phyloP scores from a whole-genome alignment of 2,329 filamentous ascomycete genomes.

The Aspergillus caelatus region DNA sequence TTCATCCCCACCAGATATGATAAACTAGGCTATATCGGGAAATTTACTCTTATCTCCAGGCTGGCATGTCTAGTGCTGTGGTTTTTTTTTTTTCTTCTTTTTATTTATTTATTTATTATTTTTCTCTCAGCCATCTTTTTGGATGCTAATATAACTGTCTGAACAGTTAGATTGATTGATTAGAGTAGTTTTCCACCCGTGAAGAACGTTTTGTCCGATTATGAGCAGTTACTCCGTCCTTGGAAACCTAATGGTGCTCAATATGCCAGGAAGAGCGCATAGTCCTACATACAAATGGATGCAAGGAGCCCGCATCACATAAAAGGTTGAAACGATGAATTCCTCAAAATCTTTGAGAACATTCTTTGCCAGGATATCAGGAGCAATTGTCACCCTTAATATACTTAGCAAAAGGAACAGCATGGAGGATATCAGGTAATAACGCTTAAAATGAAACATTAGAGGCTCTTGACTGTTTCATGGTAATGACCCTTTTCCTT shows the following conservation, averaged over 20 bases:
- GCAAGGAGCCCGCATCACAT: not conserved
- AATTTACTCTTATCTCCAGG: not conserved
- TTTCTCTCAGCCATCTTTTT: not conserved
- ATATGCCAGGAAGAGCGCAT: too few relatives aligned
- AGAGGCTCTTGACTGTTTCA: slow-evolving; percentile 1
- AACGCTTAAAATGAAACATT: slow-evolving; percentile 1
- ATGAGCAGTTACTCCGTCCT: not conserved
- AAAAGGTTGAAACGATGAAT: not conserved
- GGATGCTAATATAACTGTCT: not conserved
- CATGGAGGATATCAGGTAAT: not conserved
- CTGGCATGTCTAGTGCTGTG: not conserved
- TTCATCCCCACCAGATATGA: not conserved
- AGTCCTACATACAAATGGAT: too few relatives aligned
- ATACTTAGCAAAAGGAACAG: not conserved
- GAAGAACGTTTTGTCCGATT: not conserved
- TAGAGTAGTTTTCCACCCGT: not conserved
- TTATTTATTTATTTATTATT: not conserved
- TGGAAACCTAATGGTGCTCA: too few relatives aligned
- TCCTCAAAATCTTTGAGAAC: not conserved
- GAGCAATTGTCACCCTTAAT: not conserved
- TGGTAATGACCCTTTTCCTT: not conserved
- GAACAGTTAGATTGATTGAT: not conserved
- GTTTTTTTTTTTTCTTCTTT: not conserved
- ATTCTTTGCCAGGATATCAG: not conserved
- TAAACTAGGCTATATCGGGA: slow-evolving; percentile 1